These are phyloP conservation scores for thale cress (Arabidopsis thaliana) DNA, from an alignment of 345 rosid genomes.

Conservation along the genomic window DNA sequence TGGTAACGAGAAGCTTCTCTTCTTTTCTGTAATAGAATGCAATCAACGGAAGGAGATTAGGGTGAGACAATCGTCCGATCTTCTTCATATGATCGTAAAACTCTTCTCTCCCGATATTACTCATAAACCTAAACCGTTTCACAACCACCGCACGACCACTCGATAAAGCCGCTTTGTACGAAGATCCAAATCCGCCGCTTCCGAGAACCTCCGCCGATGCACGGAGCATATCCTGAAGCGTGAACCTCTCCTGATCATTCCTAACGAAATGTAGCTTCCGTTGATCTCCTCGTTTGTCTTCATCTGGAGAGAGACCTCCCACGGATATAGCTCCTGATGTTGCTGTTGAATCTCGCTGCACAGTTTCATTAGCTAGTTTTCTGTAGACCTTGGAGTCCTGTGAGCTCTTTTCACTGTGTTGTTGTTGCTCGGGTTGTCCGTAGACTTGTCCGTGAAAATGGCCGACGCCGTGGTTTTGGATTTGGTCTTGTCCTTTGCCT, in stretches of 20 bases:
- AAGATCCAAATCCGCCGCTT: slow-evolving; percentile 76
- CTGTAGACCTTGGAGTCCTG: slow-evolving; percentile 43
- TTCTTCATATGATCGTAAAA: slow-evolving; percentile 73
- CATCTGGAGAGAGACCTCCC: slow-evolving; percentile 20
- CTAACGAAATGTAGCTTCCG: slow-evolving; percentile 62
- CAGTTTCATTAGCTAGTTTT: slow-evolving; percentile 34
- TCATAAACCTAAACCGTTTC: slow-evolving; percentile 80
- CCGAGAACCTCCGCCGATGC: slow-evolving; percentile 86
- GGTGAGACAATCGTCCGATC: slow-evolving; percentile 71
- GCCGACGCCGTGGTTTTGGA: neutral
- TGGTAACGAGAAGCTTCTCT: slow-evolving; percentile 81
- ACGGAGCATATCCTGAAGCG: slow-evolving; percentile 75
- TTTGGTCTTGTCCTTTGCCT: neutral
- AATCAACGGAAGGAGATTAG: slow-evolving; percentile 71
- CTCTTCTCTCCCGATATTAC: slow-evolving; percentile 57
- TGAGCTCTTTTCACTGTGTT: slow-evolving; percentile 35
- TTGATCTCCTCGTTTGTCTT: slow-evolving; percentile 39
- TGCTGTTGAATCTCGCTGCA: slow-evolving; percentile 36
- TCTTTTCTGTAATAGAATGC: slow-evolving; percentile 77
- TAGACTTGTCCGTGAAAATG: slow-evolving; percentile 12
- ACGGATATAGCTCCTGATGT: slow-evolving; percentile 18
- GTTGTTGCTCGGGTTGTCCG: slow-evolving; percentile 30
- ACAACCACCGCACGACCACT: slow-evolving; percentile 71
- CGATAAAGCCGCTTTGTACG: slow-evolving; percentile 70
- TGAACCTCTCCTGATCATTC: slow-evolving; percentile 60